Conservation (phyloP, 2,329 filamentous ascomycete genomes). For the Colletotrichum limetticola region DNA sequence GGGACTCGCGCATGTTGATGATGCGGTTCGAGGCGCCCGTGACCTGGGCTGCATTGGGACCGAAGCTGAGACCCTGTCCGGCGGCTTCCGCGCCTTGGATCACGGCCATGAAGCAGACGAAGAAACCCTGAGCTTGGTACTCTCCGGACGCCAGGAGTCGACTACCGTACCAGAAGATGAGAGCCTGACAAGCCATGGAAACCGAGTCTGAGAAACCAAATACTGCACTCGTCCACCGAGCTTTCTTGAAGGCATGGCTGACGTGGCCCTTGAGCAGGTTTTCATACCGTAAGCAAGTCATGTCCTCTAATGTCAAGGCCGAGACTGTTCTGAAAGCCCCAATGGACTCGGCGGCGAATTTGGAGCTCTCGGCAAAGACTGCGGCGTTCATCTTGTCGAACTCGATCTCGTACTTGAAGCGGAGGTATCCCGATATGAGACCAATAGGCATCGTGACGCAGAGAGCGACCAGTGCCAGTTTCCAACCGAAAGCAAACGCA, state of each 20-base stretch:
- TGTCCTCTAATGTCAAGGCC: conserved; percentile 75
- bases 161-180: conserved; percentile 75
- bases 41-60: conserved; percentile 71
- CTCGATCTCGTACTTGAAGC: conserved; percentile 68
- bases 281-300: conserved; percentile 71
- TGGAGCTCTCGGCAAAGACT: conserved; percentile 77
- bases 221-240: conserved; percentile 70
- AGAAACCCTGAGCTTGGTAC: conserved; percentile 57
- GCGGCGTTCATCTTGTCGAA: conserved; percentile 76
- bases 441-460: conserved; percentile 68
- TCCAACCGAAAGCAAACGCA: conserved; percentile 80
- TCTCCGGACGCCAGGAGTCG: conserved; percentile 65
- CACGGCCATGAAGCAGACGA: conserved; percentile 72
- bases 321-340: conserved; percentile 79
- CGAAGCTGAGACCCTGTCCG: conserved; percentile 74
- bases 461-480: conserved; percentile 74
- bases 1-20: conserved; percentile 59
- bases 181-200: conserved; percentile 70
- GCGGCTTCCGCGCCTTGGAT: conserved; percentile 75
- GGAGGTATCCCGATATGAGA: conserved; percentile 59
- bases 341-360: conserved; percentile 80
- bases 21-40: conserved; percentile 70
- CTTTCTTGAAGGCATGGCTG: conserved; percentile 66
- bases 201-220: conserved; percentile 78
- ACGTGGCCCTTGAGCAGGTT: conserved; percentile 69